These are phyloP conservation scores for Ogataea salicorniae DNA, from an alignment of 805 yeast genomes.

Conservation along the genomic window DNA sequence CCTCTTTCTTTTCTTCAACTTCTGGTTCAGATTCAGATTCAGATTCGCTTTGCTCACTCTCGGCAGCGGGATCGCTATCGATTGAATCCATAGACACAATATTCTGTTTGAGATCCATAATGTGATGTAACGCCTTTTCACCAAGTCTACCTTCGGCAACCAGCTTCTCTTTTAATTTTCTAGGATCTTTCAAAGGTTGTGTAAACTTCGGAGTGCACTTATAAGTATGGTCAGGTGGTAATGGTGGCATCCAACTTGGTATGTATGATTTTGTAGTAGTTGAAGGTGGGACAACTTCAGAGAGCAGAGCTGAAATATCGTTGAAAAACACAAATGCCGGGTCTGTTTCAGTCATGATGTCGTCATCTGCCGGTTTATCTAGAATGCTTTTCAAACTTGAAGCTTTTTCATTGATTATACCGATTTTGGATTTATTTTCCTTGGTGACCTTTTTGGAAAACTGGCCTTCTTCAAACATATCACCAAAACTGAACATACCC, in stretches of 20 bases:
- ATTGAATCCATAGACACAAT: constrained; percentile 7
- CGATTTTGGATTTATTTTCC: constrained; percentile 6
- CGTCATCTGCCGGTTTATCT: constrained; percentile 17
- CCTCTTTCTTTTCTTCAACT: constrained; percentile 2
- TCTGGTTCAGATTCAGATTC: constrained; percentile 3
- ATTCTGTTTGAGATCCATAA: constrained; percentile 31
- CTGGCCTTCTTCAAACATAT: constrained; percentile 34
- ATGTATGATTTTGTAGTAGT: constrained; percentile 40
- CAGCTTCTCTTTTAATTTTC: constrained; percentile 60
- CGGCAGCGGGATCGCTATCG: constrained; percentile 13
- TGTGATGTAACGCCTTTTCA: constrained; percentile 66
- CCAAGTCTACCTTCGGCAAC: constrained; percentile 79
- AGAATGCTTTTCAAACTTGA: constrained; percentile 6
- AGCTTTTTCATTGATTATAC: constrained; percentile 8
- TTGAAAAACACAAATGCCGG: constrained; percentile 50
- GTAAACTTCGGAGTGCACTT: constrained; percentile 68
- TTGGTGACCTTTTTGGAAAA: constrained; percentile 20
- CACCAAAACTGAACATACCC: constrained; percentile 36
- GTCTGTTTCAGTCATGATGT: constrained; percentile 33
- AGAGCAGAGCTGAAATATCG: constrained; percentile 42
- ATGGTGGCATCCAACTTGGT: constrained; percentile 75
- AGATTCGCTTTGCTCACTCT: neutral
- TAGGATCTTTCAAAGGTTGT: constrained; percentile 61
- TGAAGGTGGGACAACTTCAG: constrained; percentile 51
- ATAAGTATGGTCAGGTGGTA: constrained; percentile 94